Evolutionary conservation across 2,329 filamentous ascomycete genomes (phyloP).

Genomic region (Apiospora saccharicola): DNA sequence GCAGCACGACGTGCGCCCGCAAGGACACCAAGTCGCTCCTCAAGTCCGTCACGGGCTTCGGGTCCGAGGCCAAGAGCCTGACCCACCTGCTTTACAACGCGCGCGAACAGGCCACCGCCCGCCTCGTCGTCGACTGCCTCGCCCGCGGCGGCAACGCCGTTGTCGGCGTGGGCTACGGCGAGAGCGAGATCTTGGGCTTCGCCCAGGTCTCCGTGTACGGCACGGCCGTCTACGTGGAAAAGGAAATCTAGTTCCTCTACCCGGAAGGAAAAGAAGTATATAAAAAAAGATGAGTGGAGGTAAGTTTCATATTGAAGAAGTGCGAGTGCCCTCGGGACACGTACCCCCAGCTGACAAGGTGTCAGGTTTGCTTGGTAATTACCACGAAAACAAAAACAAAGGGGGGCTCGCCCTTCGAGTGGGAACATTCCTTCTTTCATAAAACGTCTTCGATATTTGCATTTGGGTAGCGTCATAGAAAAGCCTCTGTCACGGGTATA

Average conservation of each 20-base stretch:
- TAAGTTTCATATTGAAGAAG: background rate
- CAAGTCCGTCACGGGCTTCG: constrained; percentile 28
- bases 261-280: background rate
- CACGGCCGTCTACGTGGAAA: constrained; percentile 38
- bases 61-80: constrained; percentile 33
- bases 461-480: constrained; percentile 12
- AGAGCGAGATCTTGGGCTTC: constrained; percentile 36
- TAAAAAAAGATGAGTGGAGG: background rate
- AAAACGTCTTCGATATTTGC: background rate
- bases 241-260: constrained; percentile 22
- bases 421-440: background rate
- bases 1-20: constrained; percentile 34
- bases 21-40: constrained; percentile 37
- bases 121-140: constrained; percentile 35
- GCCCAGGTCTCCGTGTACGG: constrained; percentile 36
- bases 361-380: constrained; percentile 8
- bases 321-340: background rate
- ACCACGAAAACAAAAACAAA: constrained; percentile 7
- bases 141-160: constrained; percentile 37
- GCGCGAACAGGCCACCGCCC: constrained; percentile 35
- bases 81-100: constrained; percentile 37
- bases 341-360: background rate
- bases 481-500: background rate
- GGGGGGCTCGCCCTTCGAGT: background rate
- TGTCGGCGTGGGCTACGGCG: constrained; percentile 33